Base-by-base conservation (phyloP, 371 early-diverging fungal species). In the Apophysomyces sp. region DNA sequence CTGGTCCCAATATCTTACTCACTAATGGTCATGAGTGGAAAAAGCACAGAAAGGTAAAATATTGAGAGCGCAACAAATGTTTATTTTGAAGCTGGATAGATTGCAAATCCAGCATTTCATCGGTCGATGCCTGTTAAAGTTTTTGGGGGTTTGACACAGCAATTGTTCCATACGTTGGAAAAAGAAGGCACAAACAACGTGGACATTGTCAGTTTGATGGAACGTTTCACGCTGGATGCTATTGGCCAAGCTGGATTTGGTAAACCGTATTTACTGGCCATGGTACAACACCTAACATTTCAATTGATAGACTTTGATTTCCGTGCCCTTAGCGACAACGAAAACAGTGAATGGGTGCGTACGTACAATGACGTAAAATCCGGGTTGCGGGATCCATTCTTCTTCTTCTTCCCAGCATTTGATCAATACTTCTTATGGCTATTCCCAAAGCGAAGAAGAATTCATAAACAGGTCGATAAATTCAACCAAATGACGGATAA, bases 41-140 rank as follows among this genome's bases (percentile, higher is more conserved):
- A 41, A 55, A 39, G 1, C 69, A 66, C 9, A 60, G 73, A 40
- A 73, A 69, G 64, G 67, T 65, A 57, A 57, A 31, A 15, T 21
- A 39, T 8, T 26, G 9, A 21, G 21, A 21, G 21, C 31, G 18
- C 6, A 7, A 53, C 11, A 12, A 4, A 21, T 18, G 9, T 27
- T 24, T 51, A 44, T 41, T 24, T 36, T 54, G 4, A 29, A 11
- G 8, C 18, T 9, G 49, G 49, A 28, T 51, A 67, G 62, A 51
- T 70, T 36, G 69, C 71, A 9, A 82, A 76, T 26, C 78, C 78
- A 13, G 80, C 73, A 4, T 80, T 80, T 41, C 73, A 71, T 52
- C 73, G 73, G 18, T 57, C 74, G 0, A 69, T 80, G 66, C 80
- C 77, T 2, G 52, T 74, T 0, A 53, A 61, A 1, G 7, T 69